phyloP scores from a whole-genome alignment of 805 yeast genomes.

The Kuraishia molischiana region DNA sequence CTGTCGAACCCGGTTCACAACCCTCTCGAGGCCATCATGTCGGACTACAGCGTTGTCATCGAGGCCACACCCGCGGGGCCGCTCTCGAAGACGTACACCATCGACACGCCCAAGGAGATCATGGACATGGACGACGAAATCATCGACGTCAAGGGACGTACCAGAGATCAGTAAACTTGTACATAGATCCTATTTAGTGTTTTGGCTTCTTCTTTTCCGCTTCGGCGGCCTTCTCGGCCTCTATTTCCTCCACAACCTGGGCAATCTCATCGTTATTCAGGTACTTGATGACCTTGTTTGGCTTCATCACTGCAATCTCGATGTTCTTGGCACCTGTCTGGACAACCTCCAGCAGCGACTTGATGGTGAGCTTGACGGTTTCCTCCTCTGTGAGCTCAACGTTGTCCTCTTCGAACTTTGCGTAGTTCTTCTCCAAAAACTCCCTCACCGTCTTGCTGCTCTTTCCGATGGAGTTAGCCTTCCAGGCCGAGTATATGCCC shows the following conservation, averaged over 20 bases:
- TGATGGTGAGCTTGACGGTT: slow-evolving; percentile 73
- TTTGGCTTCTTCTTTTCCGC: slow-evolving; percentile 60
- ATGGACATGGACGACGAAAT: slow-evolving; percentile 4
- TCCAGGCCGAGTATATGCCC: slow-evolving; percentile 96
- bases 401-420: slow-evolving; percentile 22
- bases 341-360: slow-evolving; percentile 87
- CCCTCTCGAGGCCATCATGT: slow-evolving; percentile 1
- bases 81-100: not conserved
- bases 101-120: slow-evolving; percentile 2
- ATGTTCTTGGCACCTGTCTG: slow-evolving; percentile 97
- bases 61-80: slow-evolving; percentile 3
- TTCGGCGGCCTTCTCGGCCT: slow-evolving; percentile 78
- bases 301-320: slow-evolving; percentile 80
- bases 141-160: slow-evolving; percentile 1
- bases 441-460: slow-evolving; percentile 93
- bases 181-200: slow-evolving; percentile 2
- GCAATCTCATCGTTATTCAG: slow-evolving; percentile 67
- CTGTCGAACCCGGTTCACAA: not conserved
- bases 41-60: slow-evolving; percentile 1
- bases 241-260: slow-evolving; percentile 69
- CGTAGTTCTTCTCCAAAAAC: slow-evolving; percentile 83
- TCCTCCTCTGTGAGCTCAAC: slow-evolving; percentile 56
- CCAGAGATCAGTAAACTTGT: not conserved
- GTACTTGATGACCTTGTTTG: slow-evolving; percentile 48
- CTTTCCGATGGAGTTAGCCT: slow-evolving; percentile 94